Base-by-base conservation (phyloP, 2,329 filamentous ascomycete species). In the Arthrobotrys conoides region DNA sequence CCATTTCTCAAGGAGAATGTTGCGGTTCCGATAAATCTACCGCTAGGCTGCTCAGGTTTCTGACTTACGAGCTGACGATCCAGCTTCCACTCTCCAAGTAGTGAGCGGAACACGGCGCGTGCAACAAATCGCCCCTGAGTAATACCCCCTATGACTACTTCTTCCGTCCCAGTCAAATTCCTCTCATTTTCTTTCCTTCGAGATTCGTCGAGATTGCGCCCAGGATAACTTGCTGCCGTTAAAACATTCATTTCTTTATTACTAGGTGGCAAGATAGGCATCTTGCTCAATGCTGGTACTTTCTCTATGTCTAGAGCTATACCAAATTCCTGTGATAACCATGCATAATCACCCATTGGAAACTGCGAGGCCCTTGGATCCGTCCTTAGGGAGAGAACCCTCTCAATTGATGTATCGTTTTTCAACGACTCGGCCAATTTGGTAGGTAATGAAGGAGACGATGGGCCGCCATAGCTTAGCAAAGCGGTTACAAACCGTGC, bases 311-410 rank as follows among this genome's bases (percentile, higher is more conserved):
- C 86, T 1, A 93, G 85, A 0, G 89, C 88, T 1, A 87, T 83
- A 12, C 90, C 86, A 75, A 94, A 90, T 12, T 91, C 89, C 80
- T 93, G 90, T 87, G 95, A 91, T 12, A 95, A 84, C 78, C 90
- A 94, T 6, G 90, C 84, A 83, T 94, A 95, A 83, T 96, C 93
- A 9, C 90, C 91, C 91, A 95, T 94, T 44, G 92, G 93, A 81
- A 94, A 96, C 81, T 96, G 93, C 0, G 87, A 78, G 83, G 91
- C 81, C 85, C 84, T 5, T 84, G 86, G 81, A 0, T 81, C 81
- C 22, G 82, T 82, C 12, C 91, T 87, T 36, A 92, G 85, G 1
- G 83, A 81, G 0, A 89, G 82, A 0, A 88, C 87, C 22, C 86
- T 84, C 30, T 85, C 83, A 6, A 88, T 85, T 0, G 86, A 87